Percentiles rank a stretch among this genome's conserved stretches.
phyloP scores from a whole-genome alignment of 495 filamentous ascomycete species.

The Chaetomium tenue region DNA sequence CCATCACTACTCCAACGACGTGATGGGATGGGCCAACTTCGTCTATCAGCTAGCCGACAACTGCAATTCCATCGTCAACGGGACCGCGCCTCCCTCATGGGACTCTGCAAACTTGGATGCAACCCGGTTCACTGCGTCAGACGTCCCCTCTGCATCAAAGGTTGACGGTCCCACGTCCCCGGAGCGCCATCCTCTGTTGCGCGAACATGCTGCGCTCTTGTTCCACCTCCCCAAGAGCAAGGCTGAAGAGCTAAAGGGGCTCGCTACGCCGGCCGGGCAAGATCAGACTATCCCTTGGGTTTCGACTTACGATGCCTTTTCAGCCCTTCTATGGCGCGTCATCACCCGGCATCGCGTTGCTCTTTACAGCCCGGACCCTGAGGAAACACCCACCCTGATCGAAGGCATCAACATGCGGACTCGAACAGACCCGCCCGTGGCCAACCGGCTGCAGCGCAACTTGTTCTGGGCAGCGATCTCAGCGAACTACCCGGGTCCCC shows the following conservation, averaged over 20 bases:
- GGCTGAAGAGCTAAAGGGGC: conserved; percentile 40
- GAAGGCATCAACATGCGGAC: conserved; percentile 46
- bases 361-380: conserved; percentile 32
- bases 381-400: conserved; percentile 26
- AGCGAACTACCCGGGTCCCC: conserved; percentile 23
- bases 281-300: conserved; percentile 35
- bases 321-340: conserved; percentile 42
- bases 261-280: conserved; percentile 31
- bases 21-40: conserved; percentile 44
- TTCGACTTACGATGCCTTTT: conserved; percentile 47
- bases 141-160: conserved; percentile 27
- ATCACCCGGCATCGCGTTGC: conserved; percentile 37
- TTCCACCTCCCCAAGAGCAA: conserved; percentile 48
- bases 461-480: conserved; percentile 37
- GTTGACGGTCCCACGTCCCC: conserved; percentile 36
- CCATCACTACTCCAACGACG: conserved; percentile 48
- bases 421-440: conserved; percentile 34
- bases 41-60: conserved; percentile 47
- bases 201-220: conserved; percentile 31
- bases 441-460: conserved; percentile 39
- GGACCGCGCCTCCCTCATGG: conserved; percentile 37
- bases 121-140: conserved; percentile 34
- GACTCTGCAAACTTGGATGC: conserved; percentile 37
- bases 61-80: conserved; percentile 38
- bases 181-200: conserved; percentile 35